Base-by-base conservation (phyloP, 1,139 yeast species). In the Trichomonascaceae sp. region DNA sequence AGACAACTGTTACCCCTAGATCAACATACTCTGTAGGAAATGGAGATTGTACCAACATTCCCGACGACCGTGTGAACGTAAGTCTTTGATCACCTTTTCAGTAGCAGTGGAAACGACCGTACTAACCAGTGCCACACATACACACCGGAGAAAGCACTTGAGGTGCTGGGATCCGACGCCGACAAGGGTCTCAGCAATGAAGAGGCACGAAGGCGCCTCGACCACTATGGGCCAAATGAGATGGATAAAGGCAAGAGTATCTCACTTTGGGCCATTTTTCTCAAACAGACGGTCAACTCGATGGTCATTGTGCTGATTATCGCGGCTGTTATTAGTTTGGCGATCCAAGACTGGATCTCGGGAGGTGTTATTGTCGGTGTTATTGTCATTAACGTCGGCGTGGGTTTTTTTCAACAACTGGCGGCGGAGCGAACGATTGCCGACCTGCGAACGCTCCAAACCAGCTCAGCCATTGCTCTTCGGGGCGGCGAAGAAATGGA, bases 401-500 rank as follows among this genome's bases (percentile, higher is more conserved):
- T 80, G 32, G 93, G 92, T 1, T 71, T 76, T 36, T 56, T 71
- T 42, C 92, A 80, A 54, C 85, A 77, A 51, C 62, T 64, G 44
- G 71, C 72, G 40, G 92, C 92, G 2, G 89, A 79, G 46, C 72
- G 76, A 53, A 79, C 92, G 1, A 79, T 80, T 85, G 82, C 78
- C 23, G 74, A 87, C 1, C 66, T 80, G 36, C 65, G 74, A 40
- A 67, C 75, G 3, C 65, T 80, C 38, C 69, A 80, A 34, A 74
- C 87, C 1, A 87, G 92, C 11, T 69, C 79, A 3, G 89, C 92
- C 1, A 62, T 70, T 34, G 84, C 74, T 9, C 63, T 74, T 35
- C 67, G 93, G 54, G 63, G 72, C 45, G 85, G 84, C 30, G 62
- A 62, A 23, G 76, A 74, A 42, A 48, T 55, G 17, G 71, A 75